phyloP scores from a whole-genome alignment of 2,329 filamentous ascomycete species.

The Lachnellula cervina region DNA sequence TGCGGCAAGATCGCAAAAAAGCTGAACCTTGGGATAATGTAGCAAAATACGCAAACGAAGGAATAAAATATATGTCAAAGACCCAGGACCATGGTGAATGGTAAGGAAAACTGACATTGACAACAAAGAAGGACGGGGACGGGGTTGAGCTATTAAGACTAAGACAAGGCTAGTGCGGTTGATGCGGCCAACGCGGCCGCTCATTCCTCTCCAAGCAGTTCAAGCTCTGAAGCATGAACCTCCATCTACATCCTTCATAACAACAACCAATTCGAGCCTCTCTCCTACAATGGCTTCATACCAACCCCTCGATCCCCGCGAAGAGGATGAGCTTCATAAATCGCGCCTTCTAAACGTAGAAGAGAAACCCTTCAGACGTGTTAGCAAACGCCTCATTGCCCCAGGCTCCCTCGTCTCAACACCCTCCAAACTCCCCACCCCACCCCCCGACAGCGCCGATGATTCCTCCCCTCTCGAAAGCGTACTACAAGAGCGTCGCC shows the following conservation, averaged over 20 bases:
- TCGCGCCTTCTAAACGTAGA: slow-evolving; percentile 82
- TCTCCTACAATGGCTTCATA: slow-evolving; percentile 49
- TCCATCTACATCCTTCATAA: neutral
- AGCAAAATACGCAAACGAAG: neutral
- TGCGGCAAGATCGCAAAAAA: neutral
- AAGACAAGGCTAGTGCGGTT: neutral
- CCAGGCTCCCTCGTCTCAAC: slow-evolving; percentile 59
- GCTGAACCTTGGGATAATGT: neutral
- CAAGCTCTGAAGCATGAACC: neutral
- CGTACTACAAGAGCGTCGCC: slow-evolving; percentile 52
- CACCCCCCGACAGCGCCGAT: slow-evolving; percentile 54
- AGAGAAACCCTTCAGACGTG: slow-evolving; percentile 85
- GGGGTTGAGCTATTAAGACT: neutral
- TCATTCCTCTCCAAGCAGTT: neutral
- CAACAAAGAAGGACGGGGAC: no score
- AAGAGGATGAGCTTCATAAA: slow-evolving; percentile 83
- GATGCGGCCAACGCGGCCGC: neutral
- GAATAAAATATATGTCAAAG: neutral
- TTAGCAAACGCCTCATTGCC: slow-evolving; percentile 73
- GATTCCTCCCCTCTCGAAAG: slow-evolving; percentile 41
- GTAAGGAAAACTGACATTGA: no score
- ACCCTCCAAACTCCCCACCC: slow-evolving; percentile 55
- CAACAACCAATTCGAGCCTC: neutral
- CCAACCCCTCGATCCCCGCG: slow-evolving; percentile 66
- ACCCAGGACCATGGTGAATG: neutral